Conservation (phyloP, 495 filamentous ascomycete genomes). For the Xylaria grammica region DNA sequence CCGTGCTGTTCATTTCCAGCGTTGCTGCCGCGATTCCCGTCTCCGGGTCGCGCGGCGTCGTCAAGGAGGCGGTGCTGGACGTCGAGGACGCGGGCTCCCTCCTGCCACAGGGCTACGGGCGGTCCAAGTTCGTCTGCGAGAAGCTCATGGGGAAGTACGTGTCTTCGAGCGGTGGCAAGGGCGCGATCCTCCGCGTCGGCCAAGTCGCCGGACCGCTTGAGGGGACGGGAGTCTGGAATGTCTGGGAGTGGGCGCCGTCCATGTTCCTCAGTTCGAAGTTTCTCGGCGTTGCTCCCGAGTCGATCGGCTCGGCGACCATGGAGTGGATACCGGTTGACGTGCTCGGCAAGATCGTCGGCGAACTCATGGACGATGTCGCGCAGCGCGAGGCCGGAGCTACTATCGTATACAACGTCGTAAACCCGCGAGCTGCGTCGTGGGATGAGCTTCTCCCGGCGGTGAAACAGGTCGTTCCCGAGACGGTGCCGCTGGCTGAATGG, state of each 20-base stretch:
- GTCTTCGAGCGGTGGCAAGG: constrained; percentile 16
- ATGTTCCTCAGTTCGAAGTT: constrained; percentile 29
- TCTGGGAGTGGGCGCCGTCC: constrained; percentile 35
- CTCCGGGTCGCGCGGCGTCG: constrained; percentile 9
- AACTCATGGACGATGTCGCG: constrained; percentile 31
- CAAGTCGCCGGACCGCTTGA: constrained; percentile 33
- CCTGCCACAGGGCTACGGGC: constrained; percentile 30
- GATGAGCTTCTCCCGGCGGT: constrained; percentile 29
- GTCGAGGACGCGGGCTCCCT: constrained; percentile 19
- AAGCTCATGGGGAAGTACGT: constrained; percentile 29
- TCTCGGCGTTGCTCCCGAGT: constrained; percentile 26
- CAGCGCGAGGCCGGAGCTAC: constrained; percentile 17
- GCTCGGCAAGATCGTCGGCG: constrained; percentile 27
- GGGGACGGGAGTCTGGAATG: constrained; percentile 29
- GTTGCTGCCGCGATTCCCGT: constrained; percentile 26
- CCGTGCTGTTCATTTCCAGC: constrained; percentile 33
- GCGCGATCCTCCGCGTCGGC: constrained; percentile 33
- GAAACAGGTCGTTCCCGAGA: constrained; percentile 21
- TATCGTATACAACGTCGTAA: constrained; percentile 34
- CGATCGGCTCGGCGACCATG: constrained; percentile 26
- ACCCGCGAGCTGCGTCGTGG: constrained; percentile 29
- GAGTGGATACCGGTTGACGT: constrained; percentile 39
- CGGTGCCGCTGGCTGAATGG: constrained; percentile 27
- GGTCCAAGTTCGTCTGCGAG: constrained; percentile 34
- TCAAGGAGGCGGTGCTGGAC: constrained; percentile 29